Conservation (phyloP, 1,284 basidiomycete genomes). For the Meira nashicola region DNA sequence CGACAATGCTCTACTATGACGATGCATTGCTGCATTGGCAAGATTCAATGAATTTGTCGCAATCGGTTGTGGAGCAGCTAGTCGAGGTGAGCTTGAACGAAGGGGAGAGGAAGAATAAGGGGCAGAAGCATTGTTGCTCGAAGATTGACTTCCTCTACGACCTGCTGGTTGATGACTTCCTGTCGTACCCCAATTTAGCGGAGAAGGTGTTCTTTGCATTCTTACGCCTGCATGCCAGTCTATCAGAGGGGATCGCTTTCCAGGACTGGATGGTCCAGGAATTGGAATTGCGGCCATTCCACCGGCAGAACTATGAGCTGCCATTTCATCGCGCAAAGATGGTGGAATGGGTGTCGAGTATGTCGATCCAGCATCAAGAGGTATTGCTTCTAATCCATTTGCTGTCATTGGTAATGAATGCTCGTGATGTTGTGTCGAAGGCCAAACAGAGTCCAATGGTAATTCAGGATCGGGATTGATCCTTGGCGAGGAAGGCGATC, state of each 20-base stretch:
- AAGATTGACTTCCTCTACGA: not conserved
- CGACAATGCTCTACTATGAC: not conserved
- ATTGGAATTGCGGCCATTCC: slow-evolving; percentile 22
- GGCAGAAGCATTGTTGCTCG: not conserved
- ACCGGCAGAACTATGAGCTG: slow-evolving; percentile 15
- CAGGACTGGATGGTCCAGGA: slow-evolving; percentile 22
- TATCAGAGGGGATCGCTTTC: not conserved
- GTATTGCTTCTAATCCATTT: slow-evolving; percentile 14
- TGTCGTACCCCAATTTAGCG: not conserved
- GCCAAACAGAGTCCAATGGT: slow-evolving; percentile 42
- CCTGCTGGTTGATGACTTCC: not conserved
- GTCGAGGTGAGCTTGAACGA: no score
- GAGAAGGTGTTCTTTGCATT: slow-evolving; percentile 5
- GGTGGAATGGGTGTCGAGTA: slow-evolving; percentile 8
- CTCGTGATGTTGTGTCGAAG: slow-evolving; percentile 1
- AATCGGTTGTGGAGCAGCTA: slow-evolving; percentile 8
- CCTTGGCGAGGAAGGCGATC: not conserved
- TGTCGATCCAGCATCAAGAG: not conserved
- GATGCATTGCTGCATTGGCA: not conserved
- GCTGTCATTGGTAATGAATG: not conserved
- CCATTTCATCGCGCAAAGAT: not conserved
- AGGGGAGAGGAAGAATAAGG: no score
- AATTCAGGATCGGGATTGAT: slow-evolving; percentile 31
- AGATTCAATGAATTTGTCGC: not conserved
- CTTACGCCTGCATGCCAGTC: not conserved